phyloP scores from a whole-genome alignment of 345 rosid genomes.

The Euclidium syriacum region DNA sequence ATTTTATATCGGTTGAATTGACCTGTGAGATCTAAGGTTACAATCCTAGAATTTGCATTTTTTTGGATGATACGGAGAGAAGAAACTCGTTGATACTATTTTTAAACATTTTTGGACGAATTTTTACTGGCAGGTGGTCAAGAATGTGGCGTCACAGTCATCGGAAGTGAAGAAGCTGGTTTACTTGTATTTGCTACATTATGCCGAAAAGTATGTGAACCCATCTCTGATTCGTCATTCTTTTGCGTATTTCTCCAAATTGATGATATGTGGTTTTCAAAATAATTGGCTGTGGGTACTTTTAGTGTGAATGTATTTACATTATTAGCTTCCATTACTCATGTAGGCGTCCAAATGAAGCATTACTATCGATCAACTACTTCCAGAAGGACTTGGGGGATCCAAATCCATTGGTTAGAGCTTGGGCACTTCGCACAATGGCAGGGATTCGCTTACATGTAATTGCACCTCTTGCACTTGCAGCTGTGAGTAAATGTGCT shows the following conservation, averaged over 20 bases:
- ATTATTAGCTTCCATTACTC: not conserved
- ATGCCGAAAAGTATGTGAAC: slow-evolving; percentile 78
- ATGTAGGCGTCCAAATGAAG: slow-evolving; percentile 93
- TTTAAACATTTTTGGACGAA: not conserved
- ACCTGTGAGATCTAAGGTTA: not conserved
- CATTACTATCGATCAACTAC: slow-evolving; percentile 84
- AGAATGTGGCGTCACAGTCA: slow-evolving; percentile 90
- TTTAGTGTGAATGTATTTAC: not conserved
- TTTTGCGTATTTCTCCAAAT: not conserved
- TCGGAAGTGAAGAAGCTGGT: slow-evolving; percentile 95
- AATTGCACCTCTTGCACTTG: slow-evolving; percentile 82
- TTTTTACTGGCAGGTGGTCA: slow-evolving; percentile 66
- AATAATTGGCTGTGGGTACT: not conserved
- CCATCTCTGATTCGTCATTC: not conserved
- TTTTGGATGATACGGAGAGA: not conserved
- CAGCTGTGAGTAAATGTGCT: slow-evolving; percentile 79
- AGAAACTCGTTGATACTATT: not conserved
- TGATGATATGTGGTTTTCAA: not conserved
- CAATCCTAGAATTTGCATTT: not conserved
- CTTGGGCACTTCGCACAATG: slow-evolving; percentile 98
- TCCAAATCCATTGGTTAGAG: slow-evolving; percentile 88
- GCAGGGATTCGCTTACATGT: slow-evolving; percentile 88
- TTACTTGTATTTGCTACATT: slow-evolving; percentile 89
- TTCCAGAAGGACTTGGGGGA: slow-evolving; percentile 98
- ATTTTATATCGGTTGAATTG: not conserved